These are phyloP conservation scores for Metarhizium brunneum DNA, from an alignment of 2,329 filamentous ascomycete genomes.

Conservation along the genomic window DNA sequence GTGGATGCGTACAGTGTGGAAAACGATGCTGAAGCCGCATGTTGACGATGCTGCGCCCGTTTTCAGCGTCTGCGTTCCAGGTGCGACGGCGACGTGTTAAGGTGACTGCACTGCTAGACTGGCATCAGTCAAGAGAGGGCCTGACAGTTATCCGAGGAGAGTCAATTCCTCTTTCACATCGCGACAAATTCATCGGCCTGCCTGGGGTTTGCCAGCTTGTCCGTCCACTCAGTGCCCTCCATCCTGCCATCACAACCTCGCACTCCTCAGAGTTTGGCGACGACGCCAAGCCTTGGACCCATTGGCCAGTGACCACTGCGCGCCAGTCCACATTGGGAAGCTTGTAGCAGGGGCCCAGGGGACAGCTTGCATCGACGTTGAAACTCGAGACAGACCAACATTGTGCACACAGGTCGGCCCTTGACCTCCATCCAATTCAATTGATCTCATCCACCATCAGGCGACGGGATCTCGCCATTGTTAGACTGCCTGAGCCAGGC, in stretches of 20 bases:
- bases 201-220: too few relatives aligned
- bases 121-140: too few relatives aligned
- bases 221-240: too few relatives aligned
- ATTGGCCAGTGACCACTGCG: constrained; percentile 3
- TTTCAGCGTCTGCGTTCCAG: too few relatives aligned
- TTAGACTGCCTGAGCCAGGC: constrained; percentile 4
- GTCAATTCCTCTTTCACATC: too few relatives aligned
- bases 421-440: neutral
- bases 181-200: too few relatives aligned
- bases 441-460: neutral
- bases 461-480: neutral
- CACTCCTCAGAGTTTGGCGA: neutral
- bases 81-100: too few relatives aligned
- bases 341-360: neutral
- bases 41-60: neutral
- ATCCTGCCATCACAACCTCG: neutral
- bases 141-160: too few relatives aligned
- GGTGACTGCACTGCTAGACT: too few relatives aligned
- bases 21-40: neutral
- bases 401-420: neutral
- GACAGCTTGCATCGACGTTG: constrained; percentile 6
- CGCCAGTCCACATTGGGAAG: neutral
- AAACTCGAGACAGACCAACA: neutral
- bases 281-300: neutral
- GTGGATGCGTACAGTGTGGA: neutral